phyloP scores from a whole-genome alignment of 164 flowering plant species.

The Paratinospora sagittata region DNA sequence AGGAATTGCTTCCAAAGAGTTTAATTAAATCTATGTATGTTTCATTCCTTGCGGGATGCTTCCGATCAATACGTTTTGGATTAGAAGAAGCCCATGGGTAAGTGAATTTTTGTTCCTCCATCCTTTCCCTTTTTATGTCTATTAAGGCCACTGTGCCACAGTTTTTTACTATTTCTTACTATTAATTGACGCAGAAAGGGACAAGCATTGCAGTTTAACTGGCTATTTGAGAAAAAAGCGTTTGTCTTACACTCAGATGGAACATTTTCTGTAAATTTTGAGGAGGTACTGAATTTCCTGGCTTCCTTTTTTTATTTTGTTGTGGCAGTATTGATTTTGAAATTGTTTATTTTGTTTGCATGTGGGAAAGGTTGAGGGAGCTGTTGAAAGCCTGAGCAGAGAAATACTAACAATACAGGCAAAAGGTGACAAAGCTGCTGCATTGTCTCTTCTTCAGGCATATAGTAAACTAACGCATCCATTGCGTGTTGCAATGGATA shows the following conservation, averaged over 20 bases:
- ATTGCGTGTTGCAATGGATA: slow-evolving; percentile 52
- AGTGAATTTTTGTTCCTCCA: slow-evolving; percentile 15
- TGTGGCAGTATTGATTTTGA: neutral
- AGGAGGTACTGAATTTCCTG: slow-evolving; percentile 40
- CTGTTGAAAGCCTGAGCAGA: slow-evolving; percentile 72
- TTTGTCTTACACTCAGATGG: slow-evolving; percentile 56
- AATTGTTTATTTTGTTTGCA: neutral
- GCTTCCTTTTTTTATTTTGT: neutral
- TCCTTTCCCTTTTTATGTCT: neutral
- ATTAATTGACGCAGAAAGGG: slow-evolving; percentile 59
- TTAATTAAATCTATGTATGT: slow-evolving; percentile 74
- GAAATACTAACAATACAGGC: slow-evolving; percentile 89
- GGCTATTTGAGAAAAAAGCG: slow-evolving; percentile 83
- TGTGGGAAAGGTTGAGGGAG: slow-evolving; percentile 59
- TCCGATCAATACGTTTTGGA: slow-evolving; percentile 94
- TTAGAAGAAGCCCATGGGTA: slow-evolving; percentile 97
- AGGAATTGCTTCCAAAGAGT: slow-evolving; percentile 63
- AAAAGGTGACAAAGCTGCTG: slow-evolving; percentile 75
- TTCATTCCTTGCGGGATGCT: slow-evolving; percentile 91
- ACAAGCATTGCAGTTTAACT: slow-evolving; percentile 90
- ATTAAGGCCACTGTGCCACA: neutral
- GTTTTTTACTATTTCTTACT: slow-evolving; percentile 5
- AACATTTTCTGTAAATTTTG: slow-evolving; percentile 74
- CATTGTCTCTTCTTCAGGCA: slow-evolving; percentile 50
- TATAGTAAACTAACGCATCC: slow-evolving; percentile 54